Conservation (phyloP, 2,329 filamentous ascomycete genomes). For the Sclerotinia minor region DNA sequence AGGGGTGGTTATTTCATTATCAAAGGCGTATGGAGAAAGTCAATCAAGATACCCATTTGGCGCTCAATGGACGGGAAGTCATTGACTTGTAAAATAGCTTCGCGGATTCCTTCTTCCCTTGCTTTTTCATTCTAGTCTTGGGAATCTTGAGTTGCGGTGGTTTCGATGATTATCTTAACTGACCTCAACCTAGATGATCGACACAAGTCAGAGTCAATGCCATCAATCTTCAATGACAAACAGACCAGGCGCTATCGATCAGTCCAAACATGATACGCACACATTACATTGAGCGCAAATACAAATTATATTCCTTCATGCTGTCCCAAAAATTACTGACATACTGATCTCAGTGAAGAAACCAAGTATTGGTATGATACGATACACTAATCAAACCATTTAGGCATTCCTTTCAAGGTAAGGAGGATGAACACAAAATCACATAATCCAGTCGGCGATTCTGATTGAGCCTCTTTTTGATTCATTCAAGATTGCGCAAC, state of each 20-base stretch:
- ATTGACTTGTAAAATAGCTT: constrained; percentile 25
- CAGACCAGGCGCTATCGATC: constrained; percentile 23
- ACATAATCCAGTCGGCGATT: constrained; percentile 9
- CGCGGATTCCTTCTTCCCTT: background rate
- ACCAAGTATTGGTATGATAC: background rate
- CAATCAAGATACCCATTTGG: constrained; percentile 23
- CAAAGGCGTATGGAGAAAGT: constrained; percentile 19
- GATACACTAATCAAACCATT: background rate
- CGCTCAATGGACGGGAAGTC: constrained; percentile 12
- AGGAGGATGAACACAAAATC: constrained; percentile 12
- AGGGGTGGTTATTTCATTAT: constrained; percentile 10
- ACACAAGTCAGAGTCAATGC: constrained; percentile 24
- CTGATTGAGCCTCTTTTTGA: constrained; percentile 32
- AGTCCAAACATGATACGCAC: constrained; percentile 18
- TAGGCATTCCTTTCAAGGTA: constrained; percentile 1
- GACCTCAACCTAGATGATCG: constrained; percentile 24
- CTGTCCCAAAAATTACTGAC: constrained; percentile 13
- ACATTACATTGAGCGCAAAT: constrained; percentile 12
- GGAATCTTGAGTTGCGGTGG: background rate
- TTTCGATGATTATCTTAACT: constrained; percentile 18
- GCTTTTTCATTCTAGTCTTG: background rate
- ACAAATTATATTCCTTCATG: constrained; percentile 9
- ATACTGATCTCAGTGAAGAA: constrained; percentile 1
- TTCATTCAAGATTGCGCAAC: constrained; percentile 50
- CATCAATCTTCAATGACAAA: constrained; percentile 21